Conservation (phyloP, 1,284 basidiomycete species). For the Gymnopus androsaceus region DNA sequence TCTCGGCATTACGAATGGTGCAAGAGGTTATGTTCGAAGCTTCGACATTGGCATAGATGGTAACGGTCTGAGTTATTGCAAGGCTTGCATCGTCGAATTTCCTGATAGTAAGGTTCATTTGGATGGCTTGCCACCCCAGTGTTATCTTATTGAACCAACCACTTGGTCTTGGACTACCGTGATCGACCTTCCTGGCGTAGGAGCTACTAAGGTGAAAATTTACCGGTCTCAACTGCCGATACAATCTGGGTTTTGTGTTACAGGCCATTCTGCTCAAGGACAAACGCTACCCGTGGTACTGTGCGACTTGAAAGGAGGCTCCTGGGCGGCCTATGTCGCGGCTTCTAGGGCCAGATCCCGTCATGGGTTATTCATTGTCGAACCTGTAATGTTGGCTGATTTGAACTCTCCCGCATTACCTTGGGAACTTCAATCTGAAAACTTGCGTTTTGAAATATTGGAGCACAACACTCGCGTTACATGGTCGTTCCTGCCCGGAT, state of each 20-base stretch:
- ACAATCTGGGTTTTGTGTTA: conserved; percentile 10
- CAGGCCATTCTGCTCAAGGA: conserved; percentile 20
- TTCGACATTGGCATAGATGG: not conserved
- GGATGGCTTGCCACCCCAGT: conserved; percentile 18
- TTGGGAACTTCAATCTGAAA: too few species aligned
- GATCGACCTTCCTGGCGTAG: too few species aligned
- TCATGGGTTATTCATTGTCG: conserved; percentile 8
- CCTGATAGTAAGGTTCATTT: conserved; percentile 23
- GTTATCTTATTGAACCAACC: conserved; percentile 23
- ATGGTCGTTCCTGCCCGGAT: too few species aligned
- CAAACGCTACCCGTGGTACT: conserved; percentile 19
- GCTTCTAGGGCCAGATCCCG: conserved; percentile 18
- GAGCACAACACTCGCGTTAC: too few species aligned
- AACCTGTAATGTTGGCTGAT: not conserved
- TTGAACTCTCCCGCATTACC: not conserved
- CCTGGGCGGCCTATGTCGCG: conserved; percentile 9
- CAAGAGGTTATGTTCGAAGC: conserved; percentile 18
- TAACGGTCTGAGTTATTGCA: not conserved
- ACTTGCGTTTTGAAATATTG: too few species aligned
- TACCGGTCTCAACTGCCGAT: not conserved
- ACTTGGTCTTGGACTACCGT: too few species aligned
- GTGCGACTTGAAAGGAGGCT: conserved; percentile 15
- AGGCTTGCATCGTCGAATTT: conserved; percentile 28
- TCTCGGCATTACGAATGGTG: conserved; percentile 32
- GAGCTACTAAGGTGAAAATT: too few species aligned